phyloP scores from a whole-genome alignment of 176 grass and related monocot genomes.

The Tuctoria greenei region DNA sequence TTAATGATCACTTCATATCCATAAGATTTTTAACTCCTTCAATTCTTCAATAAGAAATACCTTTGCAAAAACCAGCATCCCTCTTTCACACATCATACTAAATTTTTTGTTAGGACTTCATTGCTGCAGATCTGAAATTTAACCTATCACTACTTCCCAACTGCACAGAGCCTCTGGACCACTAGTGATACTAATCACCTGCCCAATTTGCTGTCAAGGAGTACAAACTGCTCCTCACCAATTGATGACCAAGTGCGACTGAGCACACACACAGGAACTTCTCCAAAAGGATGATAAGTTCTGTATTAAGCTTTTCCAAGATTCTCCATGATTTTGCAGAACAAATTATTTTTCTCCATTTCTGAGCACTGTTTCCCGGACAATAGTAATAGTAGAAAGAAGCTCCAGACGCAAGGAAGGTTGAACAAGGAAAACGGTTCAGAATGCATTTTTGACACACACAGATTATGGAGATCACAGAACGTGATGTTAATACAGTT shows the following conservation, averaged over 20 bases:
- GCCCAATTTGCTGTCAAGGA: slow-evolving; percentile 5
- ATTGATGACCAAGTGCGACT: neutral
- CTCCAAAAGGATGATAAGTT: neutral
- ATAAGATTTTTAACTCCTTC: slow-evolving; percentile 25
- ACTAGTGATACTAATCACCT: neutral
- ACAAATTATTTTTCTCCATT: neutral
- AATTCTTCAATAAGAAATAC: slow-evolving; percentile 24
- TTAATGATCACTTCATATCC: slow-evolving; percentile 15
- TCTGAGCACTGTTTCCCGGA: neutral
- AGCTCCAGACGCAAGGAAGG: neutral
- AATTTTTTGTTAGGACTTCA: slow-evolving; percentile 10
- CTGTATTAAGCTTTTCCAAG: neutral
- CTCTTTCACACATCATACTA: slow-evolving; percentile 23
- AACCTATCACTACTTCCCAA: slow-evolving; percentile 41
- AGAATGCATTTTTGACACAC: neutral
- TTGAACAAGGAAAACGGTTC: slow-evolving; percentile 1
- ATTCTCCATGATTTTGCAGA: neutral
- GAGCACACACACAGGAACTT: neutral
- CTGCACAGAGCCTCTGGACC: neutral
- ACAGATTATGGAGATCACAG: neutral
- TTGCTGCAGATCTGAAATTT: slow-evolving; percentile 44
- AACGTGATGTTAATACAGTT: neutral
- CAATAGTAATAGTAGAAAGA: neutral
- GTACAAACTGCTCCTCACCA: neutral
- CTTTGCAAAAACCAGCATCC: slow-evolving; percentile 25